Conservation (phyloP, 2,329 filamentous ascomycete species). For the Herpotrichia juniperi region DNA sequence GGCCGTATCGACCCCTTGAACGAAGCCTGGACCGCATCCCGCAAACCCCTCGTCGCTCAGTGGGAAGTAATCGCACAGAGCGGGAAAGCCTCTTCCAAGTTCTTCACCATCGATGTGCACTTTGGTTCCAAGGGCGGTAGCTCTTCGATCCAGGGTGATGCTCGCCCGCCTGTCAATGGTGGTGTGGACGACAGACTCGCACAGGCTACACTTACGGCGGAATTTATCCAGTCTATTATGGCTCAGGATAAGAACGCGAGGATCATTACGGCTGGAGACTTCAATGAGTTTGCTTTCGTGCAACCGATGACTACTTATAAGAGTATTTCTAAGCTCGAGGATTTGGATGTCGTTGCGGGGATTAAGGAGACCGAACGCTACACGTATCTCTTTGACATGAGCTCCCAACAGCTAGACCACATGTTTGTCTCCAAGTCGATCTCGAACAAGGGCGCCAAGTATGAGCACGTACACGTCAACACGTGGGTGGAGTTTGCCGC, state of each 20-base stretch:
- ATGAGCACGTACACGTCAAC: slow-evolving; percentile 74
- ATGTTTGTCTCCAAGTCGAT: slow-evolving; percentile 66
- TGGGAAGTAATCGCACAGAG: slow-evolving; percentile 66
- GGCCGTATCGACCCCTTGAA: slow-evolving; percentile 70
- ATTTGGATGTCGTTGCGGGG: slow-evolving; percentile 66
- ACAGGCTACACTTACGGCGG: slow-evolving; percentile 65
- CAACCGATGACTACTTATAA: slow-evolving; percentile 63
- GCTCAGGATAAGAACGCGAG: slow-evolving; percentile 60
- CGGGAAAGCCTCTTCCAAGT: slow-evolving; percentile 48
- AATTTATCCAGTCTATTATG: slow-evolving; percentile 57
- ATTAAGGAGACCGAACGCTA: slow-evolving; percentile 66
- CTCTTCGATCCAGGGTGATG: slow-evolving; percentile 68
- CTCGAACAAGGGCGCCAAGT: slow-evolving; percentile 42
- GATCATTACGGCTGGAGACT: slow-evolving; percentile 70
- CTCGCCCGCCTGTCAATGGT: slow-evolving; percentile 69
- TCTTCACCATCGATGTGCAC: slow-evolving; percentile 77
- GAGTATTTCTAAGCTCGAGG: slow-evolving; percentile 60
- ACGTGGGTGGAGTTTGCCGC: slow-evolving; percentile 66
- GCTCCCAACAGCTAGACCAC: slow-evolving; percentile 73
- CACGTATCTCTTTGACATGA: slow-evolving; percentile 73
- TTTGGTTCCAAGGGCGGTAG: slow-evolving; percentile 70
- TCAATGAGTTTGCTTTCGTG: slow-evolving; percentile 73
- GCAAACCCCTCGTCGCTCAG: slow-evolving; percentile 71
- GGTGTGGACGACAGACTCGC: slow-evolving; percentile 62
- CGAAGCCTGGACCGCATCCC: slow-evolving; percentile 63